phyloP scores from a whole-genome alignment of 495 filamentous ascomycete genomes.

The Chaetomidium leptoderma region DNA sequence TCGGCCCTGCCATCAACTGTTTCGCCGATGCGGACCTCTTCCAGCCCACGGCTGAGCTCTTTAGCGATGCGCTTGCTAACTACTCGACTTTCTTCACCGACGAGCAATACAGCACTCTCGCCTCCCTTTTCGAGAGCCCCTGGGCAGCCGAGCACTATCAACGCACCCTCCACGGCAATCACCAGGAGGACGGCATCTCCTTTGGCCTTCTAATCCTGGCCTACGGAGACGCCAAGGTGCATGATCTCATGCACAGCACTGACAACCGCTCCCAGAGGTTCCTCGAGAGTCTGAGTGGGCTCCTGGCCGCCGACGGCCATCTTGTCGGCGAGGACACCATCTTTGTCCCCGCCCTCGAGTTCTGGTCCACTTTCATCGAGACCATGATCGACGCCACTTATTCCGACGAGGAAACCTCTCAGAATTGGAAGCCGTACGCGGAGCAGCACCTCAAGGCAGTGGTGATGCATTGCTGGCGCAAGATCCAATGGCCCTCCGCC shows the following conservation, averaged over 20 bases:
- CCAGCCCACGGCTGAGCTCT: constrained; percentile 56
- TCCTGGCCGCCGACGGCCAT: constrained; percentile 67
- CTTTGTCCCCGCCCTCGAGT: constrained; percentile 72
- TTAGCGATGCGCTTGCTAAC: constrained; percentile 60
- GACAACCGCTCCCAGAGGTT: constrained; percentile 45
- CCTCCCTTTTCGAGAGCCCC: constrained; percentile 52
- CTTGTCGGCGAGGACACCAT: constrained; percentile 73
- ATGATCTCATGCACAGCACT: constrained; percentile 44
- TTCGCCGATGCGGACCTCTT: constrained; percentile 52
- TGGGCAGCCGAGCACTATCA: constrained; percentile 52
- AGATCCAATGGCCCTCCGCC: constrained; percentile 56
- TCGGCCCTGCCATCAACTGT: constrained; percentile 52
- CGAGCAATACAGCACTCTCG: constrained; percentile 51
- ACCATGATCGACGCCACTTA: constrained; percentile 43
- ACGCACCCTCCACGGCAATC: constrained; percentile 55
- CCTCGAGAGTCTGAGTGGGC: constrained; percentile 51
- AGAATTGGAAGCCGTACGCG: constrained; percentile 33
- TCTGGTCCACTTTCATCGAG: constrained; percentile 73
- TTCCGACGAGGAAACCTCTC: constrained; percentile 24
- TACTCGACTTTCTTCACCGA: constrained; percentile 59
- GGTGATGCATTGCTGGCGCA: constrained; percentile 57
- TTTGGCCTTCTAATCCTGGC: constrained; percentile 67
- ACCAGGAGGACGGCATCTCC: constrained; percentile 59
- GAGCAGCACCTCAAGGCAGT: constrained; percentile 49
- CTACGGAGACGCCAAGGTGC: constrained; percentile 58